Evolutionary conservation across 75 land plant species (phyloP), one percentile per base, ranked within the genome.

Genomic region (Sequoia sempervirens): DNA sequence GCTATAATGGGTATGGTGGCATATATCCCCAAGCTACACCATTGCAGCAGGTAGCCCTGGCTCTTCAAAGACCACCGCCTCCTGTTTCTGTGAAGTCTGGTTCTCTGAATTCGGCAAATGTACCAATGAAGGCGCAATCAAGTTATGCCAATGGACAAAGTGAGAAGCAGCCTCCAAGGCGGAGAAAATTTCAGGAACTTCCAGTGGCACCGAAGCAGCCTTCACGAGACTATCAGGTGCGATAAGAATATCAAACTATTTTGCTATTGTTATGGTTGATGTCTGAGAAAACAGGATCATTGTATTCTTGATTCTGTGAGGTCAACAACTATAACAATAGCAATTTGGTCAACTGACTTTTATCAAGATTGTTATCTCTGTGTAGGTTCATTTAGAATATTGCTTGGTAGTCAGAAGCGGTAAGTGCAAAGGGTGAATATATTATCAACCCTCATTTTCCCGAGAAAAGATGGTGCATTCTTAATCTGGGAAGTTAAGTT

Each of bases 1-100:
- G 87, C 85, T 96, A 94, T 75, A 87, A 76, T 86, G 98, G 94
- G 75, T 96, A 96, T 86, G 90, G 88, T 82, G 98, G 95, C 38
- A 91, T 96, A 87, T 96, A 96, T 87, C 98, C 99, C 32, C 97
- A 97, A 82, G 96, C 93, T 2, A 94, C 97, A 26, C 94, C 97
- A 61, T 84, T 93, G 86, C 99, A 95, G 81, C 99, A 95, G 88
- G 97, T 93, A 86, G 93, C 97, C 15, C 79, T 89, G 30, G 97
- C 92, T 75, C 88, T 95, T 43, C 94, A 86, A 78, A 92, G 94
- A 81, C 88, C 95, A 66, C 83, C 93, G 53, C 80, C 90, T 81
- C 84, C 88, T 32, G 43, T 87, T 68, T 78, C 87, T 68, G 85
- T 83, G 80, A 75, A 84, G 76, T 56, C 90, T 11, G n/a, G 87